Evolutionary conservation across 768 basidiomycete genomes (phyloP).

Genomic region (Trametes sanguinea): DNA sequence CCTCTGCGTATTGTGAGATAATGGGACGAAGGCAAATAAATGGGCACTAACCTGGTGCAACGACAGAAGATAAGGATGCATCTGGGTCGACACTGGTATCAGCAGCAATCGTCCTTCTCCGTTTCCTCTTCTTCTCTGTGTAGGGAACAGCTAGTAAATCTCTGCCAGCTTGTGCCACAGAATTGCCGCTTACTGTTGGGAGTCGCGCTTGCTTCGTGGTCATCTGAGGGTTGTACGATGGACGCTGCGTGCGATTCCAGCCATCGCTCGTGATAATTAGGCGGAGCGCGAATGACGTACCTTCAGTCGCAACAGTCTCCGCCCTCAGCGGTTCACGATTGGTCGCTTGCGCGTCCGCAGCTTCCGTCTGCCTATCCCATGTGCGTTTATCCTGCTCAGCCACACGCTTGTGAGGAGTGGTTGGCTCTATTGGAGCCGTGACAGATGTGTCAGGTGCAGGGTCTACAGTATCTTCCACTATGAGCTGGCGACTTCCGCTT

Average conservation of each 20-base stretch:
- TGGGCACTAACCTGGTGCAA: not conserved
- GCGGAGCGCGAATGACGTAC: too few relatives aligned
- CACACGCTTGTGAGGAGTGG: too few relatives aligned
- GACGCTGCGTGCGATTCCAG: too few relatives aligned
- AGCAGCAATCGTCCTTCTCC: not conserved
- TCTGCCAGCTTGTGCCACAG: not conserved
- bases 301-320: too few relatives aligned
- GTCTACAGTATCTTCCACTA: not conserved
- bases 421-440: not conserved
- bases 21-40: not conserved
- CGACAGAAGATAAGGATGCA: not conserved
- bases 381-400: too few relatives aligned
- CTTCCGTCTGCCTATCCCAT: too few relatives aligned
- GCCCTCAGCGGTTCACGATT: too few relatives aligned
- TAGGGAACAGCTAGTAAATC: too few relatives aligned
- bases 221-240: too few relatives aligned
- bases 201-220: not conserved
- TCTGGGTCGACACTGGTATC: slow-evolving; percentile 1
- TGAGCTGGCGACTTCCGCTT: not conserved
- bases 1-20: not conserved
- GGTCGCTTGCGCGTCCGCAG: too few relatives aligned
- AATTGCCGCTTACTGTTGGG: not conserved
- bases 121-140: slow-evolving; percentile 10
- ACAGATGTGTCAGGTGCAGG: not conserved
- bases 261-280: too few relatives aligned